A percentile compares a stretch with the other conserved stretches of the same genome.
These are phyloP conservation scores for Blastomyces percursus DNA, from an alignment of 2,329 filamentous ascomycete genomes.

Conservation along the genomic window DNA sequence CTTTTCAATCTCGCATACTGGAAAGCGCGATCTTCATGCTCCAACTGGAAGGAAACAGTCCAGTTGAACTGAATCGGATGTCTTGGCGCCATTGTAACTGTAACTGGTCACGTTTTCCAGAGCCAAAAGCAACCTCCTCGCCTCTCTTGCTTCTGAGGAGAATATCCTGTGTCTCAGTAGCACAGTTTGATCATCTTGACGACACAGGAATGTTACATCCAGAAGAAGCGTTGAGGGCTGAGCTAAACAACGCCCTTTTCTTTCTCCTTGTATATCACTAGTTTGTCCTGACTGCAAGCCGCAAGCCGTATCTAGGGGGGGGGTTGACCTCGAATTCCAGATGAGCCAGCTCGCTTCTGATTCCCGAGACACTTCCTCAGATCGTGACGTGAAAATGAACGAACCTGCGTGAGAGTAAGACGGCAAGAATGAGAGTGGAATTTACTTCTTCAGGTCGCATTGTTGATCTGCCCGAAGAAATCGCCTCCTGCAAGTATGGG, in stretches of 20 bases:
- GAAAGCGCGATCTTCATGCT: neutral
- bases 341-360: neutral
- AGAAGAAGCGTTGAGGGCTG: neutral
- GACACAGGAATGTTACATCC: neutral
- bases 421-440: neutral
- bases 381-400: neutral
- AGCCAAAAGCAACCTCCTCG: neutral
- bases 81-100: slow-evolving; percentile 2
- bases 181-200: neutral
- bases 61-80: neutral
- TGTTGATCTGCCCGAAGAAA: neutral
- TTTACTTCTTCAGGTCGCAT: slow-evolving; percentile 1
- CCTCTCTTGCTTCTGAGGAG: neutral
- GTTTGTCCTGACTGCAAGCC: neutral
- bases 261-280: neutral
- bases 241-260: neutral
- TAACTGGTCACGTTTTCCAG: neutral
- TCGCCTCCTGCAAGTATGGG: neutral
- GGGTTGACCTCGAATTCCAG: neutral
- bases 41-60: neutral
- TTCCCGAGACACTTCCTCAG: neutral
- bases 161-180: neutral
- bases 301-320: neutral
- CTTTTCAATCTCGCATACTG: neutral
- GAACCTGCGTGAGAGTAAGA: neutral